These are phyloP conservation scores for Aquilaria yunnanensis DNA, from an alignment of 345 rosid species.

Conservation along the genomic window DNA sequence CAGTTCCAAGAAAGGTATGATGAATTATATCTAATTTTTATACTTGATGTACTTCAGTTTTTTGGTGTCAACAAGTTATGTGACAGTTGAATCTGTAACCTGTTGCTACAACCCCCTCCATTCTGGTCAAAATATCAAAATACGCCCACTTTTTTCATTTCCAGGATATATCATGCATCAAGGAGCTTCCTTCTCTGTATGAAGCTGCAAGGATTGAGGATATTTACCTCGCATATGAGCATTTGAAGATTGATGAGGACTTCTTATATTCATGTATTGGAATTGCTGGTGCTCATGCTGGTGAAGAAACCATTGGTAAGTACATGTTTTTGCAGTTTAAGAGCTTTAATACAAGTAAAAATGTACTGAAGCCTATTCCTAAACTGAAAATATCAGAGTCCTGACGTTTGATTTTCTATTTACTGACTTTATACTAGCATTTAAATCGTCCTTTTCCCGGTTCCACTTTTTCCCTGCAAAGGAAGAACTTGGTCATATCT, in stretches of 20 bases:
- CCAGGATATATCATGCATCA: conserved; percentile 91
- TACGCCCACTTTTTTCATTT: conserved; percentile 1
- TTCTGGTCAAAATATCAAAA: too few species aligned
- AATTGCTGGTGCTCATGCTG: conserved; percentile 85
- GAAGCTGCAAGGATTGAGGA: conserved; percentile 90
- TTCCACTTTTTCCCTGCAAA: not conserved
- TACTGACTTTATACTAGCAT: too few species aligned
- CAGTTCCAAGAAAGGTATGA: conserved; percentile 87
- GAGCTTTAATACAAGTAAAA: not conserved
- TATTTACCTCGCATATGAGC: conserved; percentile 79
- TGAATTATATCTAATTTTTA: not conserved
- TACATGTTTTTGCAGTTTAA: conserved; percentile 1
- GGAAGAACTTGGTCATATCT: not conserved
- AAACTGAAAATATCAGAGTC: not conserved
- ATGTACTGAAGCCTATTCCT: not conserved
- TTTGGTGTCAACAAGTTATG: not conserved
- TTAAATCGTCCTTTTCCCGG: too few species aligned
- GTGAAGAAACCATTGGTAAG: conserved; percentile 54
- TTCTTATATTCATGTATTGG: conserved; percentile 91
- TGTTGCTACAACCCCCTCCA: too few species aligned
- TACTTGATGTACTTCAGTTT: too few species aligned
- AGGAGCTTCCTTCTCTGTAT: conserved; percentile 75
- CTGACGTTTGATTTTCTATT: not conserved
- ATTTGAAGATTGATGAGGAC: conserved; percentile 76
- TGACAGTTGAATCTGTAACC: not conserved